Conservation (phyloP, 257 asterid species). For the Ophiorrhiza pumila region DNA sequence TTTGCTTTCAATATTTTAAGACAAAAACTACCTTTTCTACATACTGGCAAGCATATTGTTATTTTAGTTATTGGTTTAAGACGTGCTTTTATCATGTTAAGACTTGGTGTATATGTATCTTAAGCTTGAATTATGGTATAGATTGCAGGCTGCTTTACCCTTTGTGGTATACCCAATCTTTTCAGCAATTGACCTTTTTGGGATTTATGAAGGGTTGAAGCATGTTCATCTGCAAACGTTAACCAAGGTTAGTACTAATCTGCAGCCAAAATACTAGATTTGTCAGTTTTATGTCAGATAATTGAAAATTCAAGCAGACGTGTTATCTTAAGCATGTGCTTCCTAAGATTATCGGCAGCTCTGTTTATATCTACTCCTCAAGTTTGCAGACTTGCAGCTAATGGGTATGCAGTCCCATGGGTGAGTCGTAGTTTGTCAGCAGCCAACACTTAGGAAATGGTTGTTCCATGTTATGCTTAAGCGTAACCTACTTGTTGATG, state of each 20-base stretch:
- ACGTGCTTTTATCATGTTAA: neutral
- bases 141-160: slow-evolving; percentile 77
- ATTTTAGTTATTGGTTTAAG: neutral
- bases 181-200: slow-evolving; percentile 71
- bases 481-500: neutral
- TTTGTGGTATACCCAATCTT: slow-evolving; percentile 79
- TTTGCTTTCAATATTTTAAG: no score
- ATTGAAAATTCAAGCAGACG: neutral
- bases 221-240: slow-evolving; percentile 94
- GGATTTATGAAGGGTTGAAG: slow-evolving; percentile 86
- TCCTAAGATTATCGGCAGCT: neutral
- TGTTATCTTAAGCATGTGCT: neutral
- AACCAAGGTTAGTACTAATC: slow-evolving; percentile 62
- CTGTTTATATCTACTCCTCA: neutral
- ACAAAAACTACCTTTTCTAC: no score
- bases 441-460: neutral
- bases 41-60: neutral
- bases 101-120: slow-evolving; percentile 22
- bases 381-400: neutral
- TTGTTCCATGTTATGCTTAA: no score
- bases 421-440: neutral
- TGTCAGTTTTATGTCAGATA: neutral
- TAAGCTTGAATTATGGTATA: slow-evolving; percentile 31
- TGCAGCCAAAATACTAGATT: neutral
- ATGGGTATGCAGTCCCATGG: neutral